These are phyloP conservation scores for Selaginella moellendorffii DNA, from an alignment of 75 land plant genomes.

Conservation along the genomic window DNA sequence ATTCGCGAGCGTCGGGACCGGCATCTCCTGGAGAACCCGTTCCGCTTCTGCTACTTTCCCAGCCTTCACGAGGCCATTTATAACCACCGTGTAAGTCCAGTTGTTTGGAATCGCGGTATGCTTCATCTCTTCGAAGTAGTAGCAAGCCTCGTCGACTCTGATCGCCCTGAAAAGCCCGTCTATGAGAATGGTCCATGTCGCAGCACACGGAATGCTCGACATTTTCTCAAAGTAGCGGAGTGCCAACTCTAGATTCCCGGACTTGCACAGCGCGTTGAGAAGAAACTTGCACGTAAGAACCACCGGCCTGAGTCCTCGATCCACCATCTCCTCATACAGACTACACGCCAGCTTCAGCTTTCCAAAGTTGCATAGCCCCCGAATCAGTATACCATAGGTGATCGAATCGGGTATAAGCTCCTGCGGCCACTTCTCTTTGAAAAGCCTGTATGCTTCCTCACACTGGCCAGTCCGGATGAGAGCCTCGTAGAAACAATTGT, in stretches of 20 bases:
- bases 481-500: background rate
- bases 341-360: background rate
- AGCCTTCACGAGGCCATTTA: background rate
- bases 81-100: background rate
- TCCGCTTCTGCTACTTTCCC: background rate
- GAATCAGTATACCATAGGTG: background rate
- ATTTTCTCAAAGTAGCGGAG: background rate
- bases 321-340: background rate
- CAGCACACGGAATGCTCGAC: background rate
- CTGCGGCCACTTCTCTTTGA: background rate
- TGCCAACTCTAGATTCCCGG: background rate
- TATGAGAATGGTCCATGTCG: background rate
- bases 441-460: background rate
- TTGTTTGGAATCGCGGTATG: background rate
- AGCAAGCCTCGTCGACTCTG: background rate
- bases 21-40: background rate
- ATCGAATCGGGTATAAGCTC: background rate
- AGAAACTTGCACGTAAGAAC: background rate
- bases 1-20: background rate
- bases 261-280: background rate
- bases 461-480: background rate
- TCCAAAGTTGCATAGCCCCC: background rate
- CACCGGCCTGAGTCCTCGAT: background rate
- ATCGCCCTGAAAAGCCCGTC: background rate
- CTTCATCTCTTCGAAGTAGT: background rate